Evolutionary conservation across 108 stramenopile species (phyloP), one percentile per base, ranked within the genome.

Genomic region (Cyclotella choctawhatcheeana): DNA sequence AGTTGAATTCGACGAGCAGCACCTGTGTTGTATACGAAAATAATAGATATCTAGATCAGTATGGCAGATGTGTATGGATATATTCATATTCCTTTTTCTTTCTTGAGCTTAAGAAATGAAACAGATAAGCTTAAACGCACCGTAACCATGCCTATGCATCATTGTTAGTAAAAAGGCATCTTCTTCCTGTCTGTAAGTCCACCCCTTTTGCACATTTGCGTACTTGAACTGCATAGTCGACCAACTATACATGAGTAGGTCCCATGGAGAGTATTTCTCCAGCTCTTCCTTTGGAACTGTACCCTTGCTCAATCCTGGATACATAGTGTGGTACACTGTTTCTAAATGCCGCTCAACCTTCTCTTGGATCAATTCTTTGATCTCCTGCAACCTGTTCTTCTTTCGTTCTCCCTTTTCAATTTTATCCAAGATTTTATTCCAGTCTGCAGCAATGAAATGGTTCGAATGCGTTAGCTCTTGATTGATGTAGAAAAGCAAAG

Each of bases 101-200:
- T n/a, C n/a, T n/a, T n/a, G n/a, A n/a, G n/a, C n/a, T n/a, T n/a
- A n/a, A n/a, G n/a, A n/a, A n/a, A n/a, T n/a, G n/a, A n/a, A n/a
- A n/a, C n/a, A n/a, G n/a, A n/a, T n/a, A n/a, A n/a, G n/a, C n/a
- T n/a, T n/a, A n/a, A n/a, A n/a, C n/a, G n/a, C n/a, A n/a, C 97
- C 98, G 73, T 92, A 98, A 0, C 97, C 99, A 75, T 95, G 94
- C n/a, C 89, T 85, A 71, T 97, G 87, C 96, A 99, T 94, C 92
- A 96, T 95, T 54, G 83, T 92, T 24, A 98, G 59, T 70, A 99
- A 76, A 67, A 98, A 99, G 8, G 93, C 90, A 85, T 99, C 99
- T 71, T 99, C 97, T 71, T 99, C 97, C 66, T 94, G 93, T 51
- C 91, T 93, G 64, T 89, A 97, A 2, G 84, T 83, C 47, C 85